Evolutionary conservation across 805 yeast genomes (phyloP).

Genomic region (Teunomyces aglyptinius): DNA sequence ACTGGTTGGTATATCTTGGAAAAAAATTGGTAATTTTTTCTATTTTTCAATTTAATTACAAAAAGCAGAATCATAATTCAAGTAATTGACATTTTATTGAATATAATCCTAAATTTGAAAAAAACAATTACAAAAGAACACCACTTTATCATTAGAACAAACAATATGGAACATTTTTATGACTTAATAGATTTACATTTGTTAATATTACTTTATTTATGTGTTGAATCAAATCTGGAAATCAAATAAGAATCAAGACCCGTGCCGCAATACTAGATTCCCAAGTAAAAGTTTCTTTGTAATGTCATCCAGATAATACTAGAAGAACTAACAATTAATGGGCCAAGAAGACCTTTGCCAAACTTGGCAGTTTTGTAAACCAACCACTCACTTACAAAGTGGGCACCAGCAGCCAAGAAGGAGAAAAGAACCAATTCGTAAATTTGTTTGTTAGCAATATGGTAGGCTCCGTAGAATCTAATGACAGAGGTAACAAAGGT

Average conservation of each 20-base stretch:
- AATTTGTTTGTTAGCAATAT: slow-evolving; percentile 60
- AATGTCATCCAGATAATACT: slow-evolving; percentile 74
- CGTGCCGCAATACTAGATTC: slow-evolving; percentile 2
- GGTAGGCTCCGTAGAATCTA: slow-evolving; percentile 83
- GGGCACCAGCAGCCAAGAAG: slow-evolving; percentile 77
- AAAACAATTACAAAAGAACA: too few relatives aligned
- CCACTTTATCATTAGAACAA: too few relatives aligned
- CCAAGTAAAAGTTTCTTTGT: slow-evolving; percentile 63
- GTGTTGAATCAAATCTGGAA: too few relatives aligned
- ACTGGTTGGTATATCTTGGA: not conserved
- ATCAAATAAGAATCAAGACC: not conserved
- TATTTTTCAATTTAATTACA: too few relatives aligned
- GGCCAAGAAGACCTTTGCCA: slow-evolving; percentile 88
- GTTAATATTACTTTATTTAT: too few relatives aligned
- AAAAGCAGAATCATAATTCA: too few relatives aligned
- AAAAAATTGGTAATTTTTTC: not conserved
- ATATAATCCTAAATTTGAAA: too few relatives aligned
- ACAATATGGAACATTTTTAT: too few relatives aligned
- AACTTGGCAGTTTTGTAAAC: slow-evolving; percentile 74
- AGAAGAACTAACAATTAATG: slow-evolving; percentile 73
- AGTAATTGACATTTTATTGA: too few relatives aligned
- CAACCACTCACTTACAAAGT: slow-evolving; percentile 82
- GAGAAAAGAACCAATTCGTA: slow-evolving; percentile 79
- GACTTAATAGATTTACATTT: too few relatives aligned
- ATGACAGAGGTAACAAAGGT: slow-evolving; percentile 82